Evolutionary conservation across 306 rosid genomes (phyloP), one percentile per base, ranked within the genome.

Genomic region (Bauhinia variegata): DNA sequence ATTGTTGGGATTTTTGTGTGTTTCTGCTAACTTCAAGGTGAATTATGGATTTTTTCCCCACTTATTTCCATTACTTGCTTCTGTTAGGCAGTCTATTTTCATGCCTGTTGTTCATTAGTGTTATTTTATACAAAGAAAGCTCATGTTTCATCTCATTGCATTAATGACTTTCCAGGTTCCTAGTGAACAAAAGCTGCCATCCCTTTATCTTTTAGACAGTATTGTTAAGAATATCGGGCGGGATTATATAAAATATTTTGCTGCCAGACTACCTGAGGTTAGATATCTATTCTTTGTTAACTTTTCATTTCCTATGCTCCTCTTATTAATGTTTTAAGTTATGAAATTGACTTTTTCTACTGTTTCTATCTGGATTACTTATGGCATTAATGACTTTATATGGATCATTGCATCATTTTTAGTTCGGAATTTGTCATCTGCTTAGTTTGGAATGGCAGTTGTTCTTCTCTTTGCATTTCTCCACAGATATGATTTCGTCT

Each of bases 181-280:
- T 11, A 87, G 83, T 60, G 97, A 92, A 17, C 96, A 87, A 80
- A 92, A 92, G 85, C 85, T 92, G 51, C 97, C 97, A 36, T 87
- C 97, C 10, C 97, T 92, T 54, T 92, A 92, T 83, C 95, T 92
- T 70, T 67, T 92, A 67, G 97, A 92, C 92, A 89, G 97, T 77
- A 92, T 92, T 54, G 96, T 92, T 54, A 92, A 92, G 95, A 92
- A 92, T 77, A 89, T 92, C 7, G 96, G 99, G 62, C 83, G 95
- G 74, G 97, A 95, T 68, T 95, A 95, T 78, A 95, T 88, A 69
- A 95, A 88, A 77, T 73, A 80, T 72, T 92, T 92, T 64, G 95
- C 95, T 72, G 69, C 81, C 70, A 92, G 64, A 72, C 79, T 92
- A 18, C 97, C 96, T 16, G 97, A 92, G 97, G 97, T 92, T 61